Evolutionary conservation across 768 basidiomycete species (phyloP).

Genomic region (Tylopilus subfusipes): DNA sequence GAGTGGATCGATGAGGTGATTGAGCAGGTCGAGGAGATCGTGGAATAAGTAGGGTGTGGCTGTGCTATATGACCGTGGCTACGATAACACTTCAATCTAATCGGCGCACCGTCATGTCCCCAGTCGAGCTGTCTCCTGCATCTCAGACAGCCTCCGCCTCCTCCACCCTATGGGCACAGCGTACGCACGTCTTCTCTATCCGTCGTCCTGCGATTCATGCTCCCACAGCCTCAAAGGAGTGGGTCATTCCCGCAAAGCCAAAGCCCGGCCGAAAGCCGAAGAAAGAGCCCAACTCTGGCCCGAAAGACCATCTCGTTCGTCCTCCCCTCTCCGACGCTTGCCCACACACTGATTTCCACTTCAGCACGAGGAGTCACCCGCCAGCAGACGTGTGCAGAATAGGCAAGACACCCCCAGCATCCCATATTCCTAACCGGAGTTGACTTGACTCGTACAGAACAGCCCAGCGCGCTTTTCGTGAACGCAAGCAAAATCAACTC

Average conservation of each 20-base stretch:
- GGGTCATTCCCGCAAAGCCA: constrained; percentile 82
- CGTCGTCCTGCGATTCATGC: neutral
- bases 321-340: neutral
- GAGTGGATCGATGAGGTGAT: constrained; percentile 93
- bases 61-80: constrained; percentile 10
- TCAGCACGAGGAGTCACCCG: constrained; percentile 49
- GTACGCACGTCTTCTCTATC: constrained; percentile 35
- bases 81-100: constrained; percentile 14
- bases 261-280: constrained; percentile 89
- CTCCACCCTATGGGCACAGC: constrained; percentile 72
- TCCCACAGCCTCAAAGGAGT: constrained; percentile 75
- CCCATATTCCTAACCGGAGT: neutral
- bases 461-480: constrained; percentile 86
- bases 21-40: constrained; percentile 84
- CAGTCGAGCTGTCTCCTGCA: constrained; percentile 30
- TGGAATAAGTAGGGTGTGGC: constrained; percentile 41
- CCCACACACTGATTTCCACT: constrained; percentile 4
- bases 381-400: constrained; percentile 68
- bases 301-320: constrained; percentile 52
- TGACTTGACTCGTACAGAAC: constrained; percentile 47
- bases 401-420: constrained; percentile 40
- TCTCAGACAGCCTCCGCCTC: constrained; percentile 37
- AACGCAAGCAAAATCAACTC: constrained; percentile 85
- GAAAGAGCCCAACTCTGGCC: constrained; percentile 45
- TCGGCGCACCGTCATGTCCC: constrained; percentile 24